Base-by-base conservation (phyloP, 495 filamentous ascomycete species). In the Margaritispora aquatica region DNA sequence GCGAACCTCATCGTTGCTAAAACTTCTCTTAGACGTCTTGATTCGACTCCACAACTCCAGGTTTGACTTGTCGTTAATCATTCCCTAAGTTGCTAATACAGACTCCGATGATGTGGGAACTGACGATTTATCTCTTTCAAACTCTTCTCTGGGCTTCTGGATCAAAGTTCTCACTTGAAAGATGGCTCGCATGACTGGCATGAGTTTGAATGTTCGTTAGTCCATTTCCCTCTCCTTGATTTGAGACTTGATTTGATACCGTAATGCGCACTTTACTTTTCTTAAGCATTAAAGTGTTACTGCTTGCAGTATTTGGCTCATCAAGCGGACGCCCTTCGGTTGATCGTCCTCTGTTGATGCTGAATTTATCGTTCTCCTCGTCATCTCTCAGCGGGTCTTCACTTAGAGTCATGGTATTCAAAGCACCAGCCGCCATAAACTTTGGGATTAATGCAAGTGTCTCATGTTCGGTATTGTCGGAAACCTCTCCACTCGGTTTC, bases 331-430 rank as follows among this genome's bases (percentile, higher is more conserved):
- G 15, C 7, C 17, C 38, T 15, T 44, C 19, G 38, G 3, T 3
- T 2, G 38, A 17, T 44, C 11, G 17, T 15, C 13, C 38, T 44
- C 38, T 2, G 10, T 15, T 44, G 4, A 44, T n/a, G 3, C 15
- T n/a, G 17, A 44, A 8, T 17, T 4, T 50, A 7, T 57, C 26
- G 15, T 44, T n/a, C 15, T 44, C 17, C 4, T 44, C 17, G 1
- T 57, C 55, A 34, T 50, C 55, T 26, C 26, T 9, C 17, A 29
- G 26, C 4, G 26, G 41, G 31, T 57, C 55, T 36, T 57, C 44
- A 2, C 55, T 57, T 1, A 31, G 24, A 17, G 24, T 23, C 1
- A 49, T 57, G 9, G 41, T 26, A 26, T 48, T 22, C 2, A 50
- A 3, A 5, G 41, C 41, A 57, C 29, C 41, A 22, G 22, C 44